These are phyloP conservation scores for Fomitopsis betulina DNA, from an alignment of 1,284 basidiomycete genomes.

Conservation along the genomic window DNA sequence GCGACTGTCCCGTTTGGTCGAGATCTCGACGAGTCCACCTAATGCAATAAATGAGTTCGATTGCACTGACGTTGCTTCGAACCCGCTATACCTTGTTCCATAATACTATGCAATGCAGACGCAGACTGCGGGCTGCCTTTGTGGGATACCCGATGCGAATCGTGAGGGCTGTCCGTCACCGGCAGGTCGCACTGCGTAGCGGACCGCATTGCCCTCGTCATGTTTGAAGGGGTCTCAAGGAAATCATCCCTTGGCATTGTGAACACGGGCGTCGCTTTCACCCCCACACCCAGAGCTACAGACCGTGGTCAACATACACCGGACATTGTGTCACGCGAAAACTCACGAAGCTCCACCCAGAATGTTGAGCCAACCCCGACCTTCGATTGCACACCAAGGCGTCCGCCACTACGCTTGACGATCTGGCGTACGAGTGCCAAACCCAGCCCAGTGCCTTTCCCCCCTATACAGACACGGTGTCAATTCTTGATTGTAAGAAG, in stretches of 20 bases:
- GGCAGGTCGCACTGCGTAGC: background rate
- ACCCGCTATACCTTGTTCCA: conserved; percentile 55
- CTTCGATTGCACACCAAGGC: conserved; percentile 70
- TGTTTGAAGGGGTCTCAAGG: conserved; percentile 6
- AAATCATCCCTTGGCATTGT: conserved; percentile 13
- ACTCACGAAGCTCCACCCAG: conserved; percentile 71
- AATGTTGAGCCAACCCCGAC: conserved; percentile 65
- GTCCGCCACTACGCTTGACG: conserved; percentile 77
- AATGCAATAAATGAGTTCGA: background rate
- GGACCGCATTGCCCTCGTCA: conserved; percentile 2
- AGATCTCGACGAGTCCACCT: conserved; percentile 62
- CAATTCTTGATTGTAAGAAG: background rate
- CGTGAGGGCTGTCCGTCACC: conserved; percentile 3
- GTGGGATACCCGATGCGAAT: conserved; percentile 9
- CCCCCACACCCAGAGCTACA: conserved; percentile 36
- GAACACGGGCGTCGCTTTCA: conserved; percentile 24
- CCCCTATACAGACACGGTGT: conserved; percentile 36
- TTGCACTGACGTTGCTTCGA: conserved; percentile 44
- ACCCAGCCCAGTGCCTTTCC: conserved; percentile 87
- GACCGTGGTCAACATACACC: conserved; percentile 1
- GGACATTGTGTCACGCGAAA: background rate
- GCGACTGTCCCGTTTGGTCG: conserved; percentile 40
- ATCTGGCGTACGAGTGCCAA: conserved; percentile 88
- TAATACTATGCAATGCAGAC: conserved; percentile 57
- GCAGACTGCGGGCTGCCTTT: conserved; percentile 26